These are phyloP conservation scores for Mimosa pudica DNA, from an alignment of 306 rosid genomes.

Conservation along the genomic window DNA sequence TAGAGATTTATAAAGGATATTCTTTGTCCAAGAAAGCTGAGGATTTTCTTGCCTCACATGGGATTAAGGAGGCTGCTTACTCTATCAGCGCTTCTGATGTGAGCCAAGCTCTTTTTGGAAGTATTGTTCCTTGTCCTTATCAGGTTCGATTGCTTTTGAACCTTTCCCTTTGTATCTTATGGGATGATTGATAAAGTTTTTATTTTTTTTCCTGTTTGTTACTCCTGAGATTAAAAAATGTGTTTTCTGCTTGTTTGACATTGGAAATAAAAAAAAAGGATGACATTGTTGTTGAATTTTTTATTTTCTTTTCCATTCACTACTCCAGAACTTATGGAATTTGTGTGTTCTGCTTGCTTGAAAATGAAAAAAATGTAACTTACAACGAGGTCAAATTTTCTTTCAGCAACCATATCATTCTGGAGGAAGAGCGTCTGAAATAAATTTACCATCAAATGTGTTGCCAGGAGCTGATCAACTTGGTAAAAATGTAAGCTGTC, in stretches of 20 bases:
- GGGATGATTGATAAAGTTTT: constrained; percentile 6
- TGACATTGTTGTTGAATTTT: neutral
- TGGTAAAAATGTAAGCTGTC: constrained; percentile 47
- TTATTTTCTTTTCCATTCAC: constrained; percentile 1
- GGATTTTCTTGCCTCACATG: constrained; percentile 63
- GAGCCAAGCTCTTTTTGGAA: constrained; percentile 58
- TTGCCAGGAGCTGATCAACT: constrained; percentile 34
- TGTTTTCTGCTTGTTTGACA: constrained; percentile 16
- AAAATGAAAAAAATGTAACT: neutral
- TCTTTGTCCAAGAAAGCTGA: constrained; percentile 63
- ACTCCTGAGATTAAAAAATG: constrained; percentile 14
- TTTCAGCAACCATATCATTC: constrained; percentile 65
- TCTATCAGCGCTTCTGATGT: constrained; percentile 61
- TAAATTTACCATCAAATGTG: constrained; percentile 41
- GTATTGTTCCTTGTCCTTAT: constrained; percentile 61
- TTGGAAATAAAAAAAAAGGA: neutral
- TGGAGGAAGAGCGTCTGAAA: constrained; percentile 35
- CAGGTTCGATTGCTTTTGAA: constrained; percentile 52
- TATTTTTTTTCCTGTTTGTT: constrained; percentile 2
- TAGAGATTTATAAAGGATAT: constrained; percentile 70
- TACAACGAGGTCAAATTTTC: constrained; percentile 28
- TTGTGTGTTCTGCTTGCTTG: constrained; percentile 17
- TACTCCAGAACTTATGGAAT: constrained; percentile 13
- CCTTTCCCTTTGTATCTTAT: neutral
- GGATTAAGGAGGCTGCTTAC: constrained; percentile 69